Evolutionary conservation across 495 filamentous ascomycete species (phyloP), one percentile per base, ranked within the genome.

Genomic region (Penicillium flavigenum): DNA sequence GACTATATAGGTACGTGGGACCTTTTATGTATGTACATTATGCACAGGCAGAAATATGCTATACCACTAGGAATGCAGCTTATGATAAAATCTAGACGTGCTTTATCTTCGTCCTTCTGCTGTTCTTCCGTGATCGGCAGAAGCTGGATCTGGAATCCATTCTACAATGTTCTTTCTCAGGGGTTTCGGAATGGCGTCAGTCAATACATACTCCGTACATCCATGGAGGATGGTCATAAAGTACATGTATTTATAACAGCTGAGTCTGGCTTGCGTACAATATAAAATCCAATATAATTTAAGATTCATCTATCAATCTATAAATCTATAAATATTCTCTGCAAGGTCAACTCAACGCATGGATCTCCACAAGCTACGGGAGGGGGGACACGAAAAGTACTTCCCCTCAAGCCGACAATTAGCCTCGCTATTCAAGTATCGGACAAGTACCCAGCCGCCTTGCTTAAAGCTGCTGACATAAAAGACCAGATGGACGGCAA

Each of bases 321-420:
- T 55, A 54, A 54, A 46, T 46, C 52, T 46, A 47, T 47, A 27
- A 55, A 55, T 55, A 55, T 55, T 47, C 43, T 31, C 51, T 53
- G 43, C 51, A 54, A 34, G 34, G 34, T 19, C 27, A 17, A 41
- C 22, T 42, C 38, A 53, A 29, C 51, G 48, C 50, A 41, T 42
- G 52, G 52, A 55, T 55, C 53, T 55, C 53, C 53, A 45, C 53
- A 44, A 50, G 31, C 31, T 22, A 22, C 12, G 5, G 10, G 27
- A 32, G 1, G 11, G 11, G 42, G 20, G 38, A 54, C 52, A 5
- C 10, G 26, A 14, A 4, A 26, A 7, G 20, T 22, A 54, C 52
- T 46, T 54, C 26, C 2, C 1, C 6, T 24, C 3, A 39, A 2
- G 14, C 24, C 0, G 24, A 4, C 3, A 14, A 9, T 4, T 29